Evolutionary conservation across 208 protist species (phyloP), one percentile per base, ranked within the genome.

Genomic region (Leishmania gerbilli): DNA sequence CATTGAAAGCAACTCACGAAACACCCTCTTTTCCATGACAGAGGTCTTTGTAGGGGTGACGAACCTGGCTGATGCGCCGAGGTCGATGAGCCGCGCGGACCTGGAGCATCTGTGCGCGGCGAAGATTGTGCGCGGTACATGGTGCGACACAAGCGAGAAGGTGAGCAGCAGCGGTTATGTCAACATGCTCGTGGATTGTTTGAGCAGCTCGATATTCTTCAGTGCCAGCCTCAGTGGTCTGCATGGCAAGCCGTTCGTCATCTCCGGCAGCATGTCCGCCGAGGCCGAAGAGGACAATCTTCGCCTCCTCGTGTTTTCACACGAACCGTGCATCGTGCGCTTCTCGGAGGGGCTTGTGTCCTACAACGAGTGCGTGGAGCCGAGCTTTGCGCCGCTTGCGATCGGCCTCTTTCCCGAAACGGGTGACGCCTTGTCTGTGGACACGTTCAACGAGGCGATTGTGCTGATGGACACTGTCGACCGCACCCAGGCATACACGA

Each of bases 1-100:
- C 76, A 84, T 92, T 74, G 75, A 78, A 21, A 81, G 87, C 65
- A 53, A 64, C 62, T 64, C 80, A 27, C 79, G 79, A 37, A 85
- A 86, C 74, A 79, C 60, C 1, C 81, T 87, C 60, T 85, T 90
- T 37, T 83, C 83, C 8, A 86, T 89, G 75, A 65, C 87, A 34
- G 86, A 87, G 34, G 79, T 96, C 49, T 98, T 97, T 87, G 65
- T 98, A 13, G 95, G 95, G 34, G 85, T 97, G 45, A 95, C 93
- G 6, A 94, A 87, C 42, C 74, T 90, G 53, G 42, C 85, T n/a
- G 86, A 90, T 58, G 77, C 81, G 21, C 74, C 79, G 45, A 88
- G 80, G 72, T 77, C 84, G n/a, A 80, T 90, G 49, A 95, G 84
- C 67, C 78, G 82, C 24, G 67, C 84, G 31, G 92, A 97, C 65